Percentiles rank a stretch among this genome's conserved stretches.
Evolutionary conservation across 2,329 filamentous ascomycete species (phyloP).

Genomic region (Phaeophleospora eucalypticola): DNA sequence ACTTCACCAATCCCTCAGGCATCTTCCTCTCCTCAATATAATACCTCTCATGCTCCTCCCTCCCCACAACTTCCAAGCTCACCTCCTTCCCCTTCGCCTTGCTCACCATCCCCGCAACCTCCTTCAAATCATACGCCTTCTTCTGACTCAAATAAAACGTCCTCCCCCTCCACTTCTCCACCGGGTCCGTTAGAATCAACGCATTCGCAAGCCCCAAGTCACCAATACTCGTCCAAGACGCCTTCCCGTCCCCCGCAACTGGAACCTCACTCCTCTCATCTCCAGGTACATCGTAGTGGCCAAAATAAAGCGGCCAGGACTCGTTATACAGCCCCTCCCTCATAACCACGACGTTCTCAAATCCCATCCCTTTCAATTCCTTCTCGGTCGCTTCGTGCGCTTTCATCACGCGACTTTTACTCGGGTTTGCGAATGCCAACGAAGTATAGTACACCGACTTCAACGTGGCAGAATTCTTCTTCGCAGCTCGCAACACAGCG

Average conservation of each 20-base stretch:
- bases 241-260: slow-evolving; percentile 39
- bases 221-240: slow-evolving; percentile 43
- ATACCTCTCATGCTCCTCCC: slow-evolving; percentile 39
- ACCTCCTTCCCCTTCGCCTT: slow-evolving; percentile 26
- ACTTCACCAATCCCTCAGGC: slow-evolving; percentile 38
- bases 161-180: slow-evolving; percentile 34
- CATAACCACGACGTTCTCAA: slow-evolving; percentile 35
- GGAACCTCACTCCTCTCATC: slow-evolving; percentile 36
- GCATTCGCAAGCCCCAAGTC: slow-evolving; percentile 45
- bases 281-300: slow-evolving; percentile 37
- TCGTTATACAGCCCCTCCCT: slow-evolving; percentile 43
- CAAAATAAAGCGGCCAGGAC: slow-evolving; percentile 47
- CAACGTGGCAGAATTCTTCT: slow-evolving; percentile 31
- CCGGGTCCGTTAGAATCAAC: slow-evolving; percentile 33
- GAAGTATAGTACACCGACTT: slow-evolving; percentile 47
- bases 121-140: slow-evolving; percentile 23
- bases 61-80: slow-evolving; percentile 34
- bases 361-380: slow-evolving; percentile 32
- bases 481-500: slow-evolving; percentile 41
- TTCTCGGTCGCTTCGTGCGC: slow-evolving; percentile 45
- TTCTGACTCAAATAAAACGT: slow-evolving; percentile 38
- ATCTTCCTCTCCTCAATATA: slow-evolving; percentile 37
- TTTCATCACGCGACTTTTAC: slow-evolving; percentile 42
- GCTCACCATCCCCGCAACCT: slow-evolving; percentile 30
- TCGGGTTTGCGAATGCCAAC: slow-evolving; percentile 41